A percentile compares a stretch with the other conserved stretches of the same genome.
These are phyloP conservation scores for Plasmodium blacklocki DNA, from an alignment of 169 alveolate species.

Conservation along the genomic window DNA sequence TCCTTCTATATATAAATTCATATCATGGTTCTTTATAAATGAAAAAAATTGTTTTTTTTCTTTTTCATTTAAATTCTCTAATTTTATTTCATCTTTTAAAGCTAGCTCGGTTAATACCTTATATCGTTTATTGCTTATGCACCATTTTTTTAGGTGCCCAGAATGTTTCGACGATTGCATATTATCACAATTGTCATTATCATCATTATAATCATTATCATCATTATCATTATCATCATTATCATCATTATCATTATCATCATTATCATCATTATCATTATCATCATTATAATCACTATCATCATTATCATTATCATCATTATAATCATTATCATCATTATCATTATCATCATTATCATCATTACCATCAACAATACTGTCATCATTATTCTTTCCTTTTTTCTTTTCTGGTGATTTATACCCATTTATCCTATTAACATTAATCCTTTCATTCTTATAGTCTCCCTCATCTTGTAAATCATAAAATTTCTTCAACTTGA, in stretches of 20 bases:
- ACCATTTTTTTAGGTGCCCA: slow-evolving; percentile 35
- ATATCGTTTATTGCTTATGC: slow-evolving; percentile 65
- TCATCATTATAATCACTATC: neutral
- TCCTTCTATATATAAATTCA: slow-evolving; percentile 30
- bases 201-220: neutral
- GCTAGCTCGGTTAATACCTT: slow-evolving; percentile 67
- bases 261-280: neutral
- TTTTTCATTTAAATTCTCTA: slow-evolving; percentile 48
- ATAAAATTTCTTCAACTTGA: slow-evolving; percentile 49
- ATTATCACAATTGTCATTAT: neutral
- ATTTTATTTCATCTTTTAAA: slow-evolving; percentile 21
- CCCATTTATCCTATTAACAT: neutral
- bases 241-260: neutral
- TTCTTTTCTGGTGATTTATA: neutral
- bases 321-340: neutral
- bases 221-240: neutral
- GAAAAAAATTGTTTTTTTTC: slow-evolving; percentile 73
- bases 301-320: neutral
- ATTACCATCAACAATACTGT: neutral
- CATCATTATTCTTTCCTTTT: slow-evolving; percentile 7
- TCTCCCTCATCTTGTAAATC: slow-evolving; percentile 8
- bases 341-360: neutral
- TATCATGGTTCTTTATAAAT: slow-evolving; percentile 62
- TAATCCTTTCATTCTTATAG: neutral
- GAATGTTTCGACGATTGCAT: neutral